These are phyloP conservation scores for Aspergillus clavatus DNA, from an alignment of 2,329 filamentous ascomycete species.

Conservation along the genomic window DNA sequence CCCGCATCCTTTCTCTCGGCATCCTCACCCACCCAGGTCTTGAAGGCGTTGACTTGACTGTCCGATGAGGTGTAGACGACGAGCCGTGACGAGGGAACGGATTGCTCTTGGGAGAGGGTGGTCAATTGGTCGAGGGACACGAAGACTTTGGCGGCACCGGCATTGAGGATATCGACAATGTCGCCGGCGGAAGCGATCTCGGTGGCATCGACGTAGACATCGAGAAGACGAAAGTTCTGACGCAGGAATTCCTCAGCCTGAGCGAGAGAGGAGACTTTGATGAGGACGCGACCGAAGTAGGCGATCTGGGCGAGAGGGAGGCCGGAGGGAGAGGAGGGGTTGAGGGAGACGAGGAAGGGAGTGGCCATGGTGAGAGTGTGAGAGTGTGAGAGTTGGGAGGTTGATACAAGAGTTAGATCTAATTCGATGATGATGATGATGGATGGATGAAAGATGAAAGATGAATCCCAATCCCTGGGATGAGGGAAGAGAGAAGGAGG, in stretches of 20 bases:
- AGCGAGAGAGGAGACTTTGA: conserved; percentile 43
- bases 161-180: conserved; percentile 74
- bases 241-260: conserved; percentile 50
- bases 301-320: conserved; percentile 52
- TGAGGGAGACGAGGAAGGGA: conserved; percentile 39
- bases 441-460: too few relatives aligned
- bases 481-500: background rate
- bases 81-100: conserved; percentile 52
- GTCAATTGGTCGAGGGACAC: conserved; percentile 66
- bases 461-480: conserved; percentile 1
- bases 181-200: conserved; percentile 64
- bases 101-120: conserved; percentile 47
- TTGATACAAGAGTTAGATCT: too few relatives aligned
- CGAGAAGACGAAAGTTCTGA: conserved; percentile 51
- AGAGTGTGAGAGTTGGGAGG: too few relatives aligned
- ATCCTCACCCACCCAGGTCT: conserved; percentile 37
- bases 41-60: conserved; percentile 35
- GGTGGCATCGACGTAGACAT: conserved; percentile 73
- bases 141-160: conserved; percentile 79
- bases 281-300: conserved; percentile 56
- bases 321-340: conserved; percentile 44
- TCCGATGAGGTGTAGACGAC: conserved; percentile 48
- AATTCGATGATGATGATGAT: background rate
- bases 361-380: conserved; percentile 44
- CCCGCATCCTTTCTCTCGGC: conserved; percentile 34